phyloP scores from a whole-genome alignment of 306 rosid genomes.

The Trichosanthes cucumerina region DNA sequence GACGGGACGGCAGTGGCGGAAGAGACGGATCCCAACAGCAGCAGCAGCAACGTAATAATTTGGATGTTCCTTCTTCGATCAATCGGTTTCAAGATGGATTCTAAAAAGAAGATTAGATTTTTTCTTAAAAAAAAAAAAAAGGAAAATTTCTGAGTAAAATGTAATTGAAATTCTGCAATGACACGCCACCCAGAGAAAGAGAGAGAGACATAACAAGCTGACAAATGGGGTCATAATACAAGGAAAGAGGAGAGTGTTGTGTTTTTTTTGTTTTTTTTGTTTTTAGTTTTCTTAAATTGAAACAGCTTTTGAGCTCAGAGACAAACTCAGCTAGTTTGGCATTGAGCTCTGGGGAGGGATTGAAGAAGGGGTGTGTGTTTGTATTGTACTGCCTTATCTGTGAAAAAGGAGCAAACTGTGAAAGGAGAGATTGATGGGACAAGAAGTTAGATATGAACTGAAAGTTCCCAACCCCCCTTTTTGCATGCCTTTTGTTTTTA shows the following conservation, averaged over 20 bases:
- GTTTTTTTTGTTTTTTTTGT: conserved; percentile 7
- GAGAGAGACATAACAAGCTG: conserved; percentile 49
- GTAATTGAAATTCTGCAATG: conserved; percentile 12
- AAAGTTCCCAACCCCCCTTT: conserved; percentile 32
- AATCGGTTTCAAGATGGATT: conserved; percentile 88
- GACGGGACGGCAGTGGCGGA: conserved; percentile 13
- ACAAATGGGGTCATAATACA: conserved; percentile 56
- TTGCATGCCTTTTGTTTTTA: conserved; percentile 23
- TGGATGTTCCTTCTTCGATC: conserved; percentile 48
- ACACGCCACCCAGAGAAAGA: conserved; percentile 30
- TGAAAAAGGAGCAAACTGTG: neutral
- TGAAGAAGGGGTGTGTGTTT: conserved; percentile 10
- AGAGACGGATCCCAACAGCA: conserved; percentile 36
- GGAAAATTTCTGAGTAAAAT: neutral
- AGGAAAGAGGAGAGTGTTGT: conserved; percentile 14
- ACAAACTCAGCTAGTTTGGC: conserved; percentile 79
- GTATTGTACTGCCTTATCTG: conserved; percentile 8
- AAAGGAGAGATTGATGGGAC: conserved; percentile 30
- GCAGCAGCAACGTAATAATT: conserved; percentile 39
- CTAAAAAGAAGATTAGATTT: conserved; percentile 23
- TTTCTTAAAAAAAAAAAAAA: neutral
- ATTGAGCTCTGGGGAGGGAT: conserved; percentile 27
- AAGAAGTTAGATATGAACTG: conserved; percentile 55
- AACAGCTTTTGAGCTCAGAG: conserved; percentile 65
- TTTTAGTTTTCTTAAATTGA: conserved; percentile 7